phyloP scores from a whole-genome alignment of 2,329 filamentous ascomycete species.

The Septoria linicola region DNA sequence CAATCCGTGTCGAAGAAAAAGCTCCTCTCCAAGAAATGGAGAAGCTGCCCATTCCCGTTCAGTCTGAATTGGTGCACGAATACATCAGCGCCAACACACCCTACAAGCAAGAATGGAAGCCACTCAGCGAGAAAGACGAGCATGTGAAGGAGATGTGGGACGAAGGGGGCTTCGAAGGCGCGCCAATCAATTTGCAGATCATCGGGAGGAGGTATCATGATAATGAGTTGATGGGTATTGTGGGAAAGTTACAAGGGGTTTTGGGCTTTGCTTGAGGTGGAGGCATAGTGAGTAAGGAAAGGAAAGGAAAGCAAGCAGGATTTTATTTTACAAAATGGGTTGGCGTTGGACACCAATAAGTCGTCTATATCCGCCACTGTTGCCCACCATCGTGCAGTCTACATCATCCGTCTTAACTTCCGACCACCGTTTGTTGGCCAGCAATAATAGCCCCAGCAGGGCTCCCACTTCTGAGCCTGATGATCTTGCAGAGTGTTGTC shows the following conservation, averaged over 20 bases:
- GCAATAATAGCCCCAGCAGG: no score
- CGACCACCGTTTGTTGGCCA: no score
- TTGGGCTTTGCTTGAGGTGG: slow-evolving; percentile 13
- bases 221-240: slow-evolving; percentile 21
- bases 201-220: slow-evolving; percentile 20
- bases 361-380: no score
- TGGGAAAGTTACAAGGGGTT: slow-evolving; percentile 19
- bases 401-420: no score
- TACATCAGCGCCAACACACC: background rate
- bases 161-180: slow-evolving; percentile 18
- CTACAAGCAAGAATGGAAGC: slow-evolving; percentile 15
- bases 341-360: no score
- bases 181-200: slow-evolving; percentile 24
- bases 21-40: no score
- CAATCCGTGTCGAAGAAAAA: slow-evolving; percentile 11
- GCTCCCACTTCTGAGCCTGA: no score
- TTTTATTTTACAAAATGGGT: background rate
- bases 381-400: no score
- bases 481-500: no score
- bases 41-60: background rate
- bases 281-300: background rate
- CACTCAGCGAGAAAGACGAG: slow-evolving; percentile 19
- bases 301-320: background rate
- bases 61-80: background rate
- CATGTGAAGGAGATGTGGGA: slow-evolving; percentile 22